These are phyloP conservation scores for Hyphodiscus hymeniophilus DNA, from an alignment of 495 filamentous ascomycete species.

Conservation along the genomic window DNA sequence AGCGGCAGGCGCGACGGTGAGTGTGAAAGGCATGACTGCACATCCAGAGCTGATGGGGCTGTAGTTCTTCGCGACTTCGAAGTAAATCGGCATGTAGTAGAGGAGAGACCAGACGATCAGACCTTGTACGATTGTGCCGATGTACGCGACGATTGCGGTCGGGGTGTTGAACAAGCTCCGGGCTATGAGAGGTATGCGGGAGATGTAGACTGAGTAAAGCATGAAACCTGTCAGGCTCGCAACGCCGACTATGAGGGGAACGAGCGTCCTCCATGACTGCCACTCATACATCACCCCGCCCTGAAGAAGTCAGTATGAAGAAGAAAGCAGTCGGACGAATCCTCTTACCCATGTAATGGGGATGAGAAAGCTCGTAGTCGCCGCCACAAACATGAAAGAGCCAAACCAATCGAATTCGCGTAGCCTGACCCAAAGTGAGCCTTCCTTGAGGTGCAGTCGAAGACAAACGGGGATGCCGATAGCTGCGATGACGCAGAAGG, in stretches of 20 bases:
- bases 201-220: slow-evolving; percentile 39
- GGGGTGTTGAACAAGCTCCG: slow-evolving; percentile 31
- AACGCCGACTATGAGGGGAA: slow-evolving; percentile 45
- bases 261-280: slow-evolving; percentile 42
- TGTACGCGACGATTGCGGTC: slow-evolving; percentile 29
- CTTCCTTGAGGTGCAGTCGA: slow-evolving; percentile 20
- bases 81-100: slow-evolving; percentile 63
- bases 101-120: slow-evolving; percentile 26
- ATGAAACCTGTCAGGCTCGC: slow-evolving; percentile 31
- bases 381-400: slow-evolving; percentile 41
- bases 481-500: slow-evolving; percentile 31
- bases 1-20: slow-evolving; percentile 36
- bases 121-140: slow-evolving; percentile 20
- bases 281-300: slow-evolving; percentile 45
- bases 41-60: slow-evolving; percentile 48
- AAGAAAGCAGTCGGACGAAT: slow-evolving; percentile 18
- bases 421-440: slow-evolving; percentile 28
- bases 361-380: slow-evolving; percentile 37
- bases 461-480: slow-evolving; percentile 16
- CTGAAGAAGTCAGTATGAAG: slow-evolving; percentile 18
- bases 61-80: slow-evolving; percentile 51
- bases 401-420: slow-evolving; percentile 52
- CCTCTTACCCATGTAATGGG: slow-evolving; percentile 35
- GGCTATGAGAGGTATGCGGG: slow-evolving; percentile 35
- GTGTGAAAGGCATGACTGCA: slow-evolving; percentile 49